Conservation (phyloP, 441 rosid genomes). For the Viola pubescens region DNA sequence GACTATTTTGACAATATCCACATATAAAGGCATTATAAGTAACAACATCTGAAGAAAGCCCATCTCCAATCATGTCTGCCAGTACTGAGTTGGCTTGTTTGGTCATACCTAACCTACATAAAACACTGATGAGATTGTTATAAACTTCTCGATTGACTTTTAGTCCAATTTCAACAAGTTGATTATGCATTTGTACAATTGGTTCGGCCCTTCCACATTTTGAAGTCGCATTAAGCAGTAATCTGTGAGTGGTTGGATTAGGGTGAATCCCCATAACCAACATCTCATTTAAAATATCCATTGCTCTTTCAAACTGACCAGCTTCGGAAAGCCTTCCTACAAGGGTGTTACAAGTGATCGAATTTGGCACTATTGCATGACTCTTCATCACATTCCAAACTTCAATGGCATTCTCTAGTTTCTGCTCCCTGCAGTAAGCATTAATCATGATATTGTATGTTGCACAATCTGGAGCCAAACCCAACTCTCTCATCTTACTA, state of each 20-base stretch:
- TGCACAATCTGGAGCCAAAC: conserved; percentile 55
- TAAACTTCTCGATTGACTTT: conserved; percentile 46
- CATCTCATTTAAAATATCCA: conserved; percentile 52
- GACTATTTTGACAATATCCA: conserved; percentile 60
- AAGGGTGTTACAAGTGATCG: conserved; percentile 57
- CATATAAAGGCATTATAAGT: conserved; percentile 75
- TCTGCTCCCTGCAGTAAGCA: conserved; percentile 53
- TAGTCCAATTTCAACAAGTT: conserved; percentile 50
- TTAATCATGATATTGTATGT: conserved; percentile 74
- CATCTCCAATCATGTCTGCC: conserved; percentile 47
- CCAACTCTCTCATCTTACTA: conserved; percentile 57
- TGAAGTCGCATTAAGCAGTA: conserved; percentile 50
- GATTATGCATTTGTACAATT: conserved; percentile 52
- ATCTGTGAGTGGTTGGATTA: conserved; percentile 37
- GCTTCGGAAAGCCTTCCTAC: conserved; percentile 44
- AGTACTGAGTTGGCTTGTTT: conserved; percentile 51
- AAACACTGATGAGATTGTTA: conserved; percentile 55
- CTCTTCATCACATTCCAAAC: conserved; percentile 74
- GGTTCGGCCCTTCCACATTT: conserved; percentile 46
- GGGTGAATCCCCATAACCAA: conserved; percentile 39
- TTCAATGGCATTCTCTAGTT: conserved; percentile 42
- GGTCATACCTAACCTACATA: conserved; percentile 82
- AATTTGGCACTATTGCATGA: conserved; percentile 46
- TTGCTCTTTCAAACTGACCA: conserved; percentile 47
- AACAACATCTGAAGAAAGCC: conserved; percentile 39